phyloP scores from a whole-genome alignment of 2,329 filamentous ascomycete species.

The Colletotrichum horii region DNA sequence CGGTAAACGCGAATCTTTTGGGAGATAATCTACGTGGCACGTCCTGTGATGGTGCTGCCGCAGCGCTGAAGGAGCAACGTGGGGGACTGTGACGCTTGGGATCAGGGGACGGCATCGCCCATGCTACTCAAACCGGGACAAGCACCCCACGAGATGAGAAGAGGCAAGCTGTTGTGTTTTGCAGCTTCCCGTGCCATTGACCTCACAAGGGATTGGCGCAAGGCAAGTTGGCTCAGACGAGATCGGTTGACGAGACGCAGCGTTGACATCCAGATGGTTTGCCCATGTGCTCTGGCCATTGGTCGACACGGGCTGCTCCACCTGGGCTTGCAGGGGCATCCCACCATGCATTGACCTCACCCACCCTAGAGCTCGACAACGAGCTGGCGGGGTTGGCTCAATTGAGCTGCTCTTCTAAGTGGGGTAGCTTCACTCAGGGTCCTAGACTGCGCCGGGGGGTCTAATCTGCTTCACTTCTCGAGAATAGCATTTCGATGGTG shows the following conservation, averaged over 20 bases:
- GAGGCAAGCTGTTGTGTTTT: background rate
- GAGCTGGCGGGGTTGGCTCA: constrained; percentile 12
- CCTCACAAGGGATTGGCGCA: constrained; percentile 16
- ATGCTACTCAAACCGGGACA: background rate
- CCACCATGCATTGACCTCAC: constrained; percentile 1
- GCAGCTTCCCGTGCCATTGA: constrained; percentile 6
- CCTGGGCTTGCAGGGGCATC: constrained; percentile 4
- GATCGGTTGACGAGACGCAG: background rate
- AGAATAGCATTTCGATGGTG: background rate
- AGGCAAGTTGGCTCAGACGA: constrained; percentile 5
- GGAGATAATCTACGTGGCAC: background rate
- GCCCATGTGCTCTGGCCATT: constrained; percentile 49
- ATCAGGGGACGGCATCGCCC: background rate
- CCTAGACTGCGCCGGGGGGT: background rate
- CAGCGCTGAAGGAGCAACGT: background rate
- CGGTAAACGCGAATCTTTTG: background rate
- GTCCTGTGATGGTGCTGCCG: background rate
- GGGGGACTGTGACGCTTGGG: background rate
- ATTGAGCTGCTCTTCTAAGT: constrained; percentile 7
- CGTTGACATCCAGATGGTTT: constrained; percentile 19
- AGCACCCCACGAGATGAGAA: constrained; percentile 1
- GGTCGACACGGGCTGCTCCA: constrained; percentile 33
- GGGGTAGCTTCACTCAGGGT: constrained; percentile 16
- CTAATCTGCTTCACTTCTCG: background rate
- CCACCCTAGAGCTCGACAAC: constrained; percentile 4